Evolutionary conservation across 257 asterid genomes (phyloP), one percentile per base, ranked within the genome.

Genomic region (Capsicum pubescens): DNA sequence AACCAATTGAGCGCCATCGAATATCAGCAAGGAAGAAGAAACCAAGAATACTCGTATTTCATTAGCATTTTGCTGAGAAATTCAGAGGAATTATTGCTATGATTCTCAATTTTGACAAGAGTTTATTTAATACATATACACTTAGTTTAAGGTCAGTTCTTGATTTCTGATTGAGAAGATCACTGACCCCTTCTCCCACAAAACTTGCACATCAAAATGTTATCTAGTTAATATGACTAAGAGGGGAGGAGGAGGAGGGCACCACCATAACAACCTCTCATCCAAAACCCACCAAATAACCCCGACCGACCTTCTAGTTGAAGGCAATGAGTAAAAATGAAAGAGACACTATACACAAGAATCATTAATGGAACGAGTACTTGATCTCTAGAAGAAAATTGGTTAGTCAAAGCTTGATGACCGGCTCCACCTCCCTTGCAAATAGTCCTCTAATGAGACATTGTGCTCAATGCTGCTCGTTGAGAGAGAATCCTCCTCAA

Each of bases 201-300:
- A 82, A 11, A 50, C 82, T 52, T 67, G 81, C 81, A 77, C 86
- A 80, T 64, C 81, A 78, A 79, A 84, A 80, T 64, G 66, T 81
- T 74, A 83, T 88, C 76, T 77, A 64, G 82, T 83, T 84, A 83
- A 68, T 26, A 26, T 76, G 77, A 57, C 84, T 86, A 84, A 71
- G 88, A 21, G 97, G 89, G 67, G 84, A 94, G 97, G 97, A 91
- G 98, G 97, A 91, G 98, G 97, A 93, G 99, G 98, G 94, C 86
- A 87, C 80, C 74, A 86, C 93, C 87, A 88, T 87, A 90, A 87
- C 97, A 88, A 88, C 98, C 99, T 95, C 98, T 88, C 98, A 90
- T 94, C 95, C 98, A 88, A 88, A 74, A 92, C 94, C 92, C 84
- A 69, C 52, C 66, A 15, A 81, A 56, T n/a, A 87, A 44, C 50